Conservation (phyloP, 23 red algal genomes). For the Gracilariopsis chorda region DNA sequence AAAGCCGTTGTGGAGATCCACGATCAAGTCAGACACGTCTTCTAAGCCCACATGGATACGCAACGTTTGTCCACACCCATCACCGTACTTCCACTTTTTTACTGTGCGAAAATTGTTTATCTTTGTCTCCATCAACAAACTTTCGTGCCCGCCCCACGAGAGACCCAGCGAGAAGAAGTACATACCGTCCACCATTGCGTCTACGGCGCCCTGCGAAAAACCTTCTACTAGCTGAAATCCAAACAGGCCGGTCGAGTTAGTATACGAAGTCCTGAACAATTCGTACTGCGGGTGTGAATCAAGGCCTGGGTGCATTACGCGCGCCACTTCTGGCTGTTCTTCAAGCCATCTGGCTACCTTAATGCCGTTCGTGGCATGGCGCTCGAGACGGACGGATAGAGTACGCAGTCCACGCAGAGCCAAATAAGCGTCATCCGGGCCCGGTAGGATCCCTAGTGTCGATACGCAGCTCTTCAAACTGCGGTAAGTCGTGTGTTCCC, state of each 20-base stretch:
- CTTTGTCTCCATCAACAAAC: constrained; percentile 73
- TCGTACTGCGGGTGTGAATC: constrained; percentile 92
- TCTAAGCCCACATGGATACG: constrained; percentile 88
- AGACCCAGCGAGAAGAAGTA: constrained; percentile 79
- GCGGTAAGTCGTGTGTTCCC: constrained; percentile 57
- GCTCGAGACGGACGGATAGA: constrained; percentile 75
- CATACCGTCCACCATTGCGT: constrained; percentile 87
- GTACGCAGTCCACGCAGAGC: constrained; percentile 92
- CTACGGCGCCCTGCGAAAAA: constrained; percentile 75
- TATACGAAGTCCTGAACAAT: constrained; percentile 82
- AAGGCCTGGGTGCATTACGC: constrained; percentile 92
- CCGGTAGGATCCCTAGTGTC: constrained; percentile 88
- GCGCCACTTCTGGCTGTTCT: constrained; percentile 70
- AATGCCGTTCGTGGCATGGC: constrained; percentile 73
- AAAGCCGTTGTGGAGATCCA: constrained; percentile 82
- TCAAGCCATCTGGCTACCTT: constrained; percentile 88
- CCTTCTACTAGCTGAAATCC: constrained; percentile 75
- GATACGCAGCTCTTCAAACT: constrained; percentile 80
- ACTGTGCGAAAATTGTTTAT: constrained; percentile 86
- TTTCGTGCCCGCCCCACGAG: constrained; percentile 96
- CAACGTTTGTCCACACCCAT: constrained; percentile 80
- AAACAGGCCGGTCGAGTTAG: constrained; percentile 80
- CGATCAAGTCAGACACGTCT: constrained; percentile 76
- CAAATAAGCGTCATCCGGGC: constrained; percentile 94
- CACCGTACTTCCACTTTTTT: constrained; percentile 76